A percentile compares a stretch with the other conserved stretches of the same genome.
Conservation (phyloP, 2,329 filamentous ascomycete genomes). For the Microdochium paspali region DNA sequence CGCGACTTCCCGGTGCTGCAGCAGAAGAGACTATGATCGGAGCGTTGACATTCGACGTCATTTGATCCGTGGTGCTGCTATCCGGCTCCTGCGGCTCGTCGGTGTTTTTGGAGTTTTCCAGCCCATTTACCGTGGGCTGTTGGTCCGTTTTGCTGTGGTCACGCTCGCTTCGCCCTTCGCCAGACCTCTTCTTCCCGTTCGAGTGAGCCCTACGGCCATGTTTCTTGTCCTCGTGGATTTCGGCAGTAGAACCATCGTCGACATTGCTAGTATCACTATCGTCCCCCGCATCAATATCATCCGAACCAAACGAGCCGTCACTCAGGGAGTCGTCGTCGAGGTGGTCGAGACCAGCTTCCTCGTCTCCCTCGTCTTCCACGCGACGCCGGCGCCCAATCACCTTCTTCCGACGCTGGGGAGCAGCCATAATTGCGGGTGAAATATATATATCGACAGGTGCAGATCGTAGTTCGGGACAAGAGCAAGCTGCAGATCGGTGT, state of each 20-base stretch:
- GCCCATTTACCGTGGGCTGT: slow-evolving; percentile 48
- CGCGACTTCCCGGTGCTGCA: slow-evolving; percentile 28
- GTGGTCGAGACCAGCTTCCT: slow-evolving; percentile 48
- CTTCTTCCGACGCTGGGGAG: slow-evolving; percentile 50
- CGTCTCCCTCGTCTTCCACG: slow-evolving; percentile 62
- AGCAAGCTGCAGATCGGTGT: no score
- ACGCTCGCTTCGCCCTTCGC: background rate
- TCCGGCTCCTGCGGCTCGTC: slow-evolving; percentile 27
- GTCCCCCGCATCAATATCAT: slow-evolving; percentile 49
- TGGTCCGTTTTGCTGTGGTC: slow-evolving; percentile 30
- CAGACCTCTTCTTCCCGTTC: background rate
- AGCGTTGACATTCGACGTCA: slow-evolving; percentile 30
- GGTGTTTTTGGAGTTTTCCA: slow-evolving; percentile 33
- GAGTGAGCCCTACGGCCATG: slow-evolving; percentile 10
- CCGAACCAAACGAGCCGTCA: slow-evolving; percentile 53
- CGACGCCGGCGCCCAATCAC: slow-evolving; percentile 58
- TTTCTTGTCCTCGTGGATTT: slow-evolving; percentile 19
- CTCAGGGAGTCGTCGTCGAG: slow-evolving; percentile 57
- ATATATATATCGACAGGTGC: slow-evolving; percentile 7
- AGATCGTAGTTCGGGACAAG: background rate
- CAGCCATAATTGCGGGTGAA: slow-evolving; percentile 29
- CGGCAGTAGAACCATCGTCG: slow-evolving; percentile 40
- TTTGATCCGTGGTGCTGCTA: slow-evolving; percentile 27
- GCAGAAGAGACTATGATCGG: slow-evolving; percentile 47
- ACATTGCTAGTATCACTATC: slow-evolving; percentile 58